Evolutionary conservation across 768 basidiomycete genomes (phyloP), one percentile per base, ranked within the genome.

Genomic region (Hericium erinaceus): DNA sequence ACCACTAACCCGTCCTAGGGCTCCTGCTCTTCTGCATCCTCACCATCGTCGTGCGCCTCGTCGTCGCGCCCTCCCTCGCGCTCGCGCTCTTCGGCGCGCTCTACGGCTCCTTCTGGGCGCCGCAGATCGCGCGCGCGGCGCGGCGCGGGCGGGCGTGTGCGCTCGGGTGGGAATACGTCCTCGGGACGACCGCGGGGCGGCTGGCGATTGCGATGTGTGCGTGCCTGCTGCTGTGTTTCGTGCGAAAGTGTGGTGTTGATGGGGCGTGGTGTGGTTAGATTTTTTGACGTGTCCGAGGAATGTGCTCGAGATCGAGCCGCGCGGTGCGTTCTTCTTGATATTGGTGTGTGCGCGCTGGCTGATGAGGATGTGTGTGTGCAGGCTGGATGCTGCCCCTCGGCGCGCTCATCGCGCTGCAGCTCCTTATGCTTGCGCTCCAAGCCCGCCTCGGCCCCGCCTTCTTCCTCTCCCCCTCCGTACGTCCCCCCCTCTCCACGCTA

Each of bases 271-370:
- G 12, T 28, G n/a, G n/a, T n/a, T n/a, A 95, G 93, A 95, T 66
- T 89, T 89, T 62, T 73, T 94, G 66, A 78, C 77, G 1, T 95
- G 89, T 66, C 89, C 92, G 0, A 83, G 83, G 66, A 97, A 95
- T 65, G 87, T 95, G 6, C 76, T 95, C 57, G 92, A 95, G 58
- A 77, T 92, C 15, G 80, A 88, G 60, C 81, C 87, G 13, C 78
- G 85, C 59, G 66, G 91, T 92, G 66, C 59, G 85, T 75, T 1
- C 16, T 48, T 24, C 52, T 24, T 4, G 52, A 52, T 20, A 2
- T 52, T 22, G 26, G 15, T 40, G 55, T 54, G 54, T 22, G 22
- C 22, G 44, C 41, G 51, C n/a, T 46, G 24, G 50, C 12, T 20
- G 33, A n/a, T 15, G 16, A 22, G 0, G 37, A n/a, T n/a, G 22